Evolutionary conservation across 495 filamentous ascomycete genomes (phyloP), one percentile per base, ranked within the genome.

Genomic region (Apodospora peruviana): DNA sequence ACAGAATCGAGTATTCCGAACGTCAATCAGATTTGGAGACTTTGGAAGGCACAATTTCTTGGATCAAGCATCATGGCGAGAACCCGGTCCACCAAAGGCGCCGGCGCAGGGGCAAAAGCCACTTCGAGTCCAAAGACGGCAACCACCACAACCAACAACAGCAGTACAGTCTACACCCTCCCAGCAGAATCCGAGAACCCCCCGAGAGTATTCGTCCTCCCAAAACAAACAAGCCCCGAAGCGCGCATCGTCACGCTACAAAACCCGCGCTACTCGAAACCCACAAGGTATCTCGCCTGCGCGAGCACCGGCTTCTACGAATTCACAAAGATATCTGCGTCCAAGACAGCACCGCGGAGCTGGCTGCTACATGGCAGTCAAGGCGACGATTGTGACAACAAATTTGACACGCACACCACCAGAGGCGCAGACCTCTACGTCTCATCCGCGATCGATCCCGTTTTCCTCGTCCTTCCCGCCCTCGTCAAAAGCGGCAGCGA

Each of bases 391-490:
- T 17, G 19, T 24, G 9, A 4, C 20, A 16, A 21, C 16, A 53
- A 45, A 9, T 53, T 60, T 17, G 47, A 62, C 10, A 53, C 57
- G 0, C 62, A 66, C 44, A 48, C 69, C 43, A 71, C 81, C 12
- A 79, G 81, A 47, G 75, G 75, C 37, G 77, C 87, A 21, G 79
- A 88, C 48, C 66, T 98, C 20, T 82, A 87, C 51, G 65, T 97
- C 43, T 87, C 90, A 16, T 95, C 94, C 1, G 85, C 85, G 5
- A 69, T 91, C 50, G 93, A 99, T 62, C 75, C 85, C 7, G 58
- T 96, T 2, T 96, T 97, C 64, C 74, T 97, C 43, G 57, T 95
- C 20, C 75, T 97, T 1, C 86, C 93, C 2, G 74, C 81, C 11
- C 69, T 95, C 38, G 50, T 64, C 5, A 34, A 48, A 14, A 43